Conservation (phyloP, 495 filamentous ascomycete genomes). For the Glutinoglossum americanum region DNA sequence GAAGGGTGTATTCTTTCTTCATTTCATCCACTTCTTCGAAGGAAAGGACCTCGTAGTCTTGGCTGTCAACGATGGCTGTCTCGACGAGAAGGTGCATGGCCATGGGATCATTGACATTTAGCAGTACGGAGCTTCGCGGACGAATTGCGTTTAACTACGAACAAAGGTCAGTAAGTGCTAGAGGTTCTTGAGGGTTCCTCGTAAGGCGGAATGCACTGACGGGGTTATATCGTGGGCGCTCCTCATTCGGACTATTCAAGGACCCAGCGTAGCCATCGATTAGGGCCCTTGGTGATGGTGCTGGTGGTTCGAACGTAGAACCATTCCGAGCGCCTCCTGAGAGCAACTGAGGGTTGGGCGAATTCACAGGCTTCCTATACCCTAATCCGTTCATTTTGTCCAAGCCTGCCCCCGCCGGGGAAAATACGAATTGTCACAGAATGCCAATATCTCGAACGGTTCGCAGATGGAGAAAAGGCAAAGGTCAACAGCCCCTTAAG, state of each 20-base stretch:
- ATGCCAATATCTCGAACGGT: neutral
- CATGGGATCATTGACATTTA: constrained; percentile 33
- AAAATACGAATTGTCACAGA: neutral
- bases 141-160: constrained; percentile 10
- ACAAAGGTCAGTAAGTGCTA: constrained; percentile 8
- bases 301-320: neutral
- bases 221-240: constrained; percentile 24
- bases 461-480: neutral
- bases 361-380: neutral
- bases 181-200: neutral
- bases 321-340: neutral
- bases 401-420: neutral
- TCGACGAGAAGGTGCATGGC: constrained; percentile 77
- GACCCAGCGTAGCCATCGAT: constrained; percentile 25
- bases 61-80: constrained; percentile 75
- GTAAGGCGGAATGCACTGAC: constrained; percentile 16
- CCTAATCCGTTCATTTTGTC: neutral
- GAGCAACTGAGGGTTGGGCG: neutral
- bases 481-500: neutral
- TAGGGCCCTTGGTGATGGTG: constrained; percentile 7
- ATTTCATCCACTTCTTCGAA: constrained; percentile 76
- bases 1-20: constrained; percentile 57
- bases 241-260: constrained; percentile 19
- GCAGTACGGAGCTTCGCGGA: constrained; percentile 21
- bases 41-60: constrained; percentile 62